Evolutionary conservation across 2,329 filamentous ascomycete genomes (phyloP).

Genomic region (Cercospora sp.): DNA sequence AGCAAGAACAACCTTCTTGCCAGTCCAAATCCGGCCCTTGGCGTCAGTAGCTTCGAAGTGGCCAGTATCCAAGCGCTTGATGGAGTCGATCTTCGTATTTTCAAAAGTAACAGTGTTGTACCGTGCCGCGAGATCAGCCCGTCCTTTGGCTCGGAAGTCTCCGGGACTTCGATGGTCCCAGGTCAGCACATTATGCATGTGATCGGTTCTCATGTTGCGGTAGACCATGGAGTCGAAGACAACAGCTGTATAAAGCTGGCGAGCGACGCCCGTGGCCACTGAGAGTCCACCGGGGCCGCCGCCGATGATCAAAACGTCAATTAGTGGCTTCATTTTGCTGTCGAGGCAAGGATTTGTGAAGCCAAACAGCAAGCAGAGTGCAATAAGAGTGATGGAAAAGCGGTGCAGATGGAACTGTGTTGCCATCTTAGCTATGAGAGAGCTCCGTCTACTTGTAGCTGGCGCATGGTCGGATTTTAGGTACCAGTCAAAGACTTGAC

Average conservation of each 20-base stretch:
- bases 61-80: not conserved
- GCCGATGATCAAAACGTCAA: not conserved
- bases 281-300: not conserved
- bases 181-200: not conserved
- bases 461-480: not conserved
- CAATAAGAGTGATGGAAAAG: not conserved
- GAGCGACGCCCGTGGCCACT: not conserved
- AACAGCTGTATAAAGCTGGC: not conserved
- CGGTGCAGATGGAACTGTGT: not conserved
- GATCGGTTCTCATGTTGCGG: not conserved
- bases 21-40: not conserved
- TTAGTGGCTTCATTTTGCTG: not conserved
- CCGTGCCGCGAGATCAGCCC: not conserved
- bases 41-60: not conserved
- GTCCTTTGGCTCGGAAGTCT: constrained; percentile 1
- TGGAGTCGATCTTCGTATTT: not conserved
- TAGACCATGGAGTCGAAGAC: not conserved
- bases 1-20: not conserved
- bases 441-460: not conserved
- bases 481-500: not conserved
- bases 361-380: not conserved
- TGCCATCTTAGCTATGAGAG: not conserved
- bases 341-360: not conserved
- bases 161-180: not conserved
- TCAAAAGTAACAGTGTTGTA: not conserved